Base-by-base conservation (phyloP, 2,329 filamentous ascomycete species). In the Colletotrichum eleusines region DNA sequence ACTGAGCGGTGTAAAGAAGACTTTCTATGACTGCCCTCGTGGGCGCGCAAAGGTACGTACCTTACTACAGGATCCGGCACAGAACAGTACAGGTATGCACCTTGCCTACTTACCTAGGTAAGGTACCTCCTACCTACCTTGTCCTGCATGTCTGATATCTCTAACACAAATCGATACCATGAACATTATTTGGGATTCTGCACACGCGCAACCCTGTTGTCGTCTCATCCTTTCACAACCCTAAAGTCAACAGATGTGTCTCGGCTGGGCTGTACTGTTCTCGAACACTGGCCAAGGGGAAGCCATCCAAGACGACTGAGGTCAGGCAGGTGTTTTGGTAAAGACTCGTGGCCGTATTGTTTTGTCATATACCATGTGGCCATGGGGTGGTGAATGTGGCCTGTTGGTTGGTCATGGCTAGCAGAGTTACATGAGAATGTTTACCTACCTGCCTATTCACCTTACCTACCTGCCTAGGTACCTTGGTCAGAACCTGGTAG, bases 141-240 rank as follows among this genome's bases (percentile, higher is more conserved):
- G 40, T 40, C 55, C 42, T 51, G 63, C 55, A 61, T 70, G 67
- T 63, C 55, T 51, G 31, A 70, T 57, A 50, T 57, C 55, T 62
- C 35, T 35, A 35, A 57, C 55, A 61, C 46, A 55, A 54, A 54
- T 33, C 53, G 50, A 51, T 42, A 50, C 44, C 38, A 59, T n/a
- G 33, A 65, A 48, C 18, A 23, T 48, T 23, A 23, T 65, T 44
- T 33, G 35, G 48, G 46, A 40, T 44, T 28, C 38, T 53, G 26
- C 63, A 35, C 11, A 57, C 4, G 44, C 14, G 31, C 48, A 31
- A 51, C 26, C 48, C 48, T 20, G 53, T 33, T 18, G 33, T 35
- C 23, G 44, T 59, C 54, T 40, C 54, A 57, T 57, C 23, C 54
- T 57, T 38, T 40, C n/a, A 26, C n/a, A 38, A 31, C 54, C 54